Percentiles rank a stretch among this genome's conserved stretches.
Conservation (phyloP, 2,329 filamentous ascomycete species). For the Pseudocercospora macadamiae region DNA sequence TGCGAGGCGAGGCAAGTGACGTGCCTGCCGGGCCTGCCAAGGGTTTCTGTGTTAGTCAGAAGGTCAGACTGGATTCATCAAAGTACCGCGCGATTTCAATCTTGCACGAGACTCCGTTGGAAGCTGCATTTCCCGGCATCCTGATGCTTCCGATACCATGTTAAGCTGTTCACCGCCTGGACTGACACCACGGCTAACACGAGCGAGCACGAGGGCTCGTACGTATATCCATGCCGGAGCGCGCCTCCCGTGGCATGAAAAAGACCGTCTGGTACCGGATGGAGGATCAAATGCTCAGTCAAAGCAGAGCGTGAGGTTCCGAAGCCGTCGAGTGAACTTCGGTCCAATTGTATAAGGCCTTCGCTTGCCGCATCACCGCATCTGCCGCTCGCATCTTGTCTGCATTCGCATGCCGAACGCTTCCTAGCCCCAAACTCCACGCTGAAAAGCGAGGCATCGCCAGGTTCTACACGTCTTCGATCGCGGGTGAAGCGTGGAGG, state of each 20-base stretch:
- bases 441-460: no score
- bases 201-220: no score
- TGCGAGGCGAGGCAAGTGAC: neutral
- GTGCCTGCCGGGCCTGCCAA: neutral
- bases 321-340: neutral
- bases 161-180: neutral
- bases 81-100: neutral
- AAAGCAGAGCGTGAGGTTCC: neutral
- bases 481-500: no score
- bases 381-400: neutral
- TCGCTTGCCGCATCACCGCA: neutral
- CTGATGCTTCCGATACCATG: neutral
- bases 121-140: neutral
- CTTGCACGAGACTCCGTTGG: neutral
- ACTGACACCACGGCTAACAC: neutral
- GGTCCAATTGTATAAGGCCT: neutral
- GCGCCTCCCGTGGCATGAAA: neutral
- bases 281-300: neutral
- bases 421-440: neutral
- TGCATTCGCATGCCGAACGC: neutral
- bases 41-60: neutral
- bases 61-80: neutral
- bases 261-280: neutral
- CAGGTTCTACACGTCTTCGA: no score
- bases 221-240: neutral